Base-by-base conservation (phyloP, 1,284 basidiomycete species). In the Sporisorium sorghi region DNA sequence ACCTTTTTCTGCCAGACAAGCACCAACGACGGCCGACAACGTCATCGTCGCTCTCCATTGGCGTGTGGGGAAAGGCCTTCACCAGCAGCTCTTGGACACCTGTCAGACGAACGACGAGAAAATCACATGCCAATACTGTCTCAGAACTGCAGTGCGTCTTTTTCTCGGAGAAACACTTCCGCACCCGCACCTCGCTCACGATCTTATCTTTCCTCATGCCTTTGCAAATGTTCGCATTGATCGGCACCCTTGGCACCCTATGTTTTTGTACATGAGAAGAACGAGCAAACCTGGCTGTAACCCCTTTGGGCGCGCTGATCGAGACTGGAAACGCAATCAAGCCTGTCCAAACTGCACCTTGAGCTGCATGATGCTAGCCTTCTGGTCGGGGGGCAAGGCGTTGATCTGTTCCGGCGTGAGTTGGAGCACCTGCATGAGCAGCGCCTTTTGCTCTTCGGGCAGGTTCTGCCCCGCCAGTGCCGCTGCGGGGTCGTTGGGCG, bases 351-450 rank as follows among this genome's bases (percentile, higher is more conserved):
- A 78, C 49, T 82, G 81, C 17, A 79, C 82, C 55, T 82, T 82
- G 62, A 84, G 77, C 59, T 92, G 90, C 85, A 93, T 88, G 47
- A 98, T 93, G n/a, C 93, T 91, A 0, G 90, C 89, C 48, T 91
- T 88, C 77, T 98, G 94, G 3, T 89, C 87, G 1, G 92, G 90
- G 23, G 94, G 92, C 48, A 98, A 86, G 8, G 89, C 90, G 60
- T 90, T 90, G 78, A 99, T 92, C 85, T 98, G 94, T 49, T 93
- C 93, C 40, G 89, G 90, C 0, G 92, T 92, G 79, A 99, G 86
- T 64, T 88, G 89, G 32, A 99, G 86, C 0, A 98, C 94, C 86
- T 95, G 93, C 70, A 80, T 77, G 5, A 84, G 68, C 1, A 84
- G 65, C 23, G 71, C 72, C 46, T 77, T 68, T 47, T 82, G 78